phyloP scores from a whole-genome alignment of 805 yeast genomes.

The Saturnispora zaruensis region DNA sequence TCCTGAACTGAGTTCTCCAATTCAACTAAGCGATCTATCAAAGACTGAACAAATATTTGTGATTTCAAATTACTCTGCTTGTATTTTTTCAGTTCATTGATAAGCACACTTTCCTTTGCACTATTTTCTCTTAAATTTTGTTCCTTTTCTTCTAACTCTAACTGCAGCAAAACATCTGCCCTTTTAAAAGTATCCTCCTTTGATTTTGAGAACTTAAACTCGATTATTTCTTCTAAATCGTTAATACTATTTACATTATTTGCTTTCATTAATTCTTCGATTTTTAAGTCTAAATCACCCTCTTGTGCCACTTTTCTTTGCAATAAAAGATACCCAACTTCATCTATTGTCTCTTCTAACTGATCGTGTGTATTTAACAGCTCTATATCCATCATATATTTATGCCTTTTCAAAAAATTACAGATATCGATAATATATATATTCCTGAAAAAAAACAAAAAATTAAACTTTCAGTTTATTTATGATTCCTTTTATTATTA shows the following conservation, averaged over 20 bases:
- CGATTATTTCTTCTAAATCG: background rate
- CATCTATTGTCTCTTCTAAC: background rate
- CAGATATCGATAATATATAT: background rate
- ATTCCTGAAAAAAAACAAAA: background rate
- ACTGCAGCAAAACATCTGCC: background rate
- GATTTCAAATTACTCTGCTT: background rate
- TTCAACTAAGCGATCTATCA: background rate
- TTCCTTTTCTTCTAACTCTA: background rate
- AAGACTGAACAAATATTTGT: background rate
- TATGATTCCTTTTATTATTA: background rate
- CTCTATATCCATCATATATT: background rate
- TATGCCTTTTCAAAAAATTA: background rate
- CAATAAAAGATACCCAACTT: background rate
- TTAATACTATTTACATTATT: background rate
- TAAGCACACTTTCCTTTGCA: background rate
- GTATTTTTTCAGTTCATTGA: background rate
- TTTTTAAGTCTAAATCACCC: background rate
- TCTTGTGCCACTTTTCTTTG: background rate
- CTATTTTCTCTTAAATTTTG: background rate
- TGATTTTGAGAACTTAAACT: background rate
- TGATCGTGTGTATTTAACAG: background rate
- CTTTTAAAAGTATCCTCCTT: background rate
- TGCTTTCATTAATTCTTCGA: background rate
- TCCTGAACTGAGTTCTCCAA: background rate
- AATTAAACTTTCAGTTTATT: background rate